Evolutionary conservation across 176 grass and related monocot genomes (phyloP).

Genomic region (Themeda triandra): DNA sequence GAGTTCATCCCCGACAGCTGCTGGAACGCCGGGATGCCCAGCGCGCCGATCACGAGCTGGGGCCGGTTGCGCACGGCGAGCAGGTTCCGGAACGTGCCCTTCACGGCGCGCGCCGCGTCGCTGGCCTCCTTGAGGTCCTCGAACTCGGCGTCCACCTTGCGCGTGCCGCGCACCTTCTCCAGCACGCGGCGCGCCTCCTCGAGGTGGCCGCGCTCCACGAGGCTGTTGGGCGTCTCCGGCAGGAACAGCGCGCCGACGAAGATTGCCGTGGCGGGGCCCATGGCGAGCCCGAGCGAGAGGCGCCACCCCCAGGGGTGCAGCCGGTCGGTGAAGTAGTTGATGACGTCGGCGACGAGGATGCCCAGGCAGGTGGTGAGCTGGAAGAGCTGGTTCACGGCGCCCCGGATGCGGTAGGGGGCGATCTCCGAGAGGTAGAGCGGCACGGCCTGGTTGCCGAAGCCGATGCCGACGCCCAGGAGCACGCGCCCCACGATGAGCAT

Average conservation of each 20-base stretch:
- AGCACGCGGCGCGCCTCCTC: slow-evolving; percentile 68
- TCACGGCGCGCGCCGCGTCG: slow-evolving; percentile 58
- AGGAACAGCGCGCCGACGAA: slow-evolving; percentile 77
- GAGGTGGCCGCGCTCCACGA: slow-evolving; percentile 45
- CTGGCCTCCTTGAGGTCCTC: slow-evolving; percentile 87
- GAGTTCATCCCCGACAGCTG: slow-evolving; percentile 95
- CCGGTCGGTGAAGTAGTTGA: slow-evolving; percentile 89
- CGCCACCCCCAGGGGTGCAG: slow-evolving; percentile 93
- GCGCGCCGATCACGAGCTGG: slow-evolving; percentile 85
- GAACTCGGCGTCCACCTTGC: slow-evolving; percentile 90
- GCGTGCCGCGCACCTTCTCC: slow-evolving; percentile 84
- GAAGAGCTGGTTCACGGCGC: slow-evolving; percentile 96
- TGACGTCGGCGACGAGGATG: slow-evolving; percentile 75
- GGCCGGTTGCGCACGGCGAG: slow-evolving; percentile 65
- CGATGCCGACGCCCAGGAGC: slow-evolving; percentile 85
- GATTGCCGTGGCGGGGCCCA: slow-evolving; percentile 74
- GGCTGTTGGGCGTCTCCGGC: slow-evolving; percentile 85
- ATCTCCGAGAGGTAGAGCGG: slow-evolving; percentile 96
- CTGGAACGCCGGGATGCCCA: slow-evolving; percentile 92
- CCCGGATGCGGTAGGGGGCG: slow-evolving; percentile 76
- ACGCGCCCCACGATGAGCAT: slow-evolving; percentile 92
- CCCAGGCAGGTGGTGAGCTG: slow-evolving; percentile 94
- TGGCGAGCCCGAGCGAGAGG: slow-evolving; percentile 80
- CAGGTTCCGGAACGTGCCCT: slow-evolving; percentile 71
- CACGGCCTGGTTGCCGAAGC: slow-evolving; percentile 94